Evolutionary conservation across 2,329 filamentous ascomycete genomes (phyloP).

Genomic region (Trichoderma semiorbis): DNA sequence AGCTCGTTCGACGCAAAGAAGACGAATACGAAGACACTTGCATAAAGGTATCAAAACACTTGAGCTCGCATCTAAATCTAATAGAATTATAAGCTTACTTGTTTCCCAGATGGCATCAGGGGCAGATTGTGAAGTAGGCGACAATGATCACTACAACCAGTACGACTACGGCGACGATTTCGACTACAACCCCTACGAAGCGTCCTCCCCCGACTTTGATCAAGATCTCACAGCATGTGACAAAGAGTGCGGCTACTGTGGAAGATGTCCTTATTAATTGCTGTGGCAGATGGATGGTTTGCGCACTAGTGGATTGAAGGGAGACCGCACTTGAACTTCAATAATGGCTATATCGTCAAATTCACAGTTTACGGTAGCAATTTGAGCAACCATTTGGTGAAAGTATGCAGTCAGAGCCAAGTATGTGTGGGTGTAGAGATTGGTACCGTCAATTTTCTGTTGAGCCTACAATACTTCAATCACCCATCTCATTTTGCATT

Average conservation of each 20-base stretch:
- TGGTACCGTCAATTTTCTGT: background rate
- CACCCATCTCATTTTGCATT: background rate
- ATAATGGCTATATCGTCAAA: background rate
- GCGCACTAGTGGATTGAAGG: fast-evolving
- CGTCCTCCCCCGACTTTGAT: background rate
- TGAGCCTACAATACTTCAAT: background rate
- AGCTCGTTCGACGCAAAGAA: background rate
- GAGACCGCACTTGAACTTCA: background rate
- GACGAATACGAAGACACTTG: background rate
- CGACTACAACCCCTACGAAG: background rate
- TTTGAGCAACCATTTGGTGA: too few relatives aligned
- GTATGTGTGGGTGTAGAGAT: fast-evolving
- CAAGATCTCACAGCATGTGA: background rate
- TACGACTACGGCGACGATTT: background rate
- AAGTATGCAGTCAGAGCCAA: too few relatives aligned
- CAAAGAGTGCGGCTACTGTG: background rate
- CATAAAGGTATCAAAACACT: background rate
- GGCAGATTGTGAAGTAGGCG: background rate
- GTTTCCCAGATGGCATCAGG: background rate
- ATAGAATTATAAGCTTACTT: background rate
- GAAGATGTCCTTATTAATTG: background rate
- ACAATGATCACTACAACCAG: background rate
- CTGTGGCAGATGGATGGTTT: background rate
- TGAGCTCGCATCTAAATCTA: background rate
- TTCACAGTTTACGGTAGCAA: background rate